Conservation (phyloP, 169 alveolate species). For the Plasmodium adleri region DNA sequence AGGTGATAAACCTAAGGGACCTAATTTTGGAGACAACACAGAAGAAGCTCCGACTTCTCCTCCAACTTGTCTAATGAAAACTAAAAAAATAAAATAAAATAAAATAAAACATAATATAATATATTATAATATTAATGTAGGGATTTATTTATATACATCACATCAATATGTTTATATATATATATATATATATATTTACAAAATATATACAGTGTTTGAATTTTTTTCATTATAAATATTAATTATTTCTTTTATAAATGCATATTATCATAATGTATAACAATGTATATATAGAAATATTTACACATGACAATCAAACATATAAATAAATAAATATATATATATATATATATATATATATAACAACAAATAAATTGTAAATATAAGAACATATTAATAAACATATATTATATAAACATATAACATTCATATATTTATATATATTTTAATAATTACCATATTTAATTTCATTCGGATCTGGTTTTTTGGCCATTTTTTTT, state of each 20-base stretch:
- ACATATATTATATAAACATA: neutral
- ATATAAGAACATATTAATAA: neutral
- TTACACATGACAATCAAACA: too few species aligned
- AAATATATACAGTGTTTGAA: too few species aligned
- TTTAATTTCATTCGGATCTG: slow-evolving; percentile 86
- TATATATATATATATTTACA: too few species aligned
- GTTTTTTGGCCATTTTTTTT: slow-evolving; percentile 85
- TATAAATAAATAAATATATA: too few species aligned
- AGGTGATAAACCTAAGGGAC: slow-evolving; percentile 98
- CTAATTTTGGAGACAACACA: slow-evolving; percentile 98
- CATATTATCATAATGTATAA: too few species aligned
- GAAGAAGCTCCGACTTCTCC: slow-evolving; percentile 98
- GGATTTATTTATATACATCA: neutral
- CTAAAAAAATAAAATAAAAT: slow-evolving; percentile 70
- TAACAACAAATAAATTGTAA: neutral
- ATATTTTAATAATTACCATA: slow-evolving; percentile 78
- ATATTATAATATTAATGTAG: neutral
- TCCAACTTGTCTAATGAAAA: slow-evolving; percentile 96
- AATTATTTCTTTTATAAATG: too few species aligned
- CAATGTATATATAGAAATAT: too few species aligned
- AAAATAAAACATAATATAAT: neutral
- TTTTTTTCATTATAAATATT: too few species aligned
- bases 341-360: too few species aligned
- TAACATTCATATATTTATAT: too few species aligned
- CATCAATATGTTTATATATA: too few species aligned